Conservation (phyloP, 1,284 basidiomycete genomes). For the Somion occarium region DNA sequence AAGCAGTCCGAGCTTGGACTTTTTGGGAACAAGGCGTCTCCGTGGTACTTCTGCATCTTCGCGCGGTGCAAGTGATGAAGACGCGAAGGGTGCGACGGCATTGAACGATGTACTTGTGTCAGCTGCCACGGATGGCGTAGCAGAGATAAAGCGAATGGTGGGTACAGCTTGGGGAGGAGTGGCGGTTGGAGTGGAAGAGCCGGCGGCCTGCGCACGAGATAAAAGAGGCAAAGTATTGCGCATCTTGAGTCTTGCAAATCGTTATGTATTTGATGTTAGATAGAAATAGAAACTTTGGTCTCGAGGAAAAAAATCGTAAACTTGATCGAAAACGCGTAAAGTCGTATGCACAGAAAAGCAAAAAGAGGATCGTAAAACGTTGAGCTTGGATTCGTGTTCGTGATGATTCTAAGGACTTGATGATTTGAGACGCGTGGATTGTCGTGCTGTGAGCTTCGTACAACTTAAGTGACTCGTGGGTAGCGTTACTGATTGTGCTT, state of each 20-base stretch:
- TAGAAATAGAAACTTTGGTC: constrained; percentile 4
- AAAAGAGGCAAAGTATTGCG: constrained; percentile 30
- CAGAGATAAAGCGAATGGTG: constrained; percentile 63
- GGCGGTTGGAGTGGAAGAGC: constrained; percentile 22
- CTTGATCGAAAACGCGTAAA: constrained; percentile 5
- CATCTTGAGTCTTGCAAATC: constrained; percentile 26
- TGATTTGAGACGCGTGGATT: neutral
- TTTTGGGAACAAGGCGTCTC: constrained; percentile 68
- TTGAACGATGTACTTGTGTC: constrained; percentile 21
- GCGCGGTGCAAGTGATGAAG: constrained; percentile 31
- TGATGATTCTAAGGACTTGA: neutral
- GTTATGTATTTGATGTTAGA: constrained; percentile 11
- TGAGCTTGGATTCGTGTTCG: neutral
- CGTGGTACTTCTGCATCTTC: constrained; percentile 30
- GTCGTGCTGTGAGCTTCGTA: constrained; percentile 2
- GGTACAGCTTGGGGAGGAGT: constrained; percentile 37
- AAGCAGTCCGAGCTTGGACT: constrained; percentile 60
- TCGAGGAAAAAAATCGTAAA: constrained; percentile 11
- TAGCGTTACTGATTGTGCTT: constrained; percentile 2
- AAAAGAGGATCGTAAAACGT: neutral
- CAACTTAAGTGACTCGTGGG: neutral
- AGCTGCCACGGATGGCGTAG: constrained; percentile 53
- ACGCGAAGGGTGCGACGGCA: constrained; percentile 25
- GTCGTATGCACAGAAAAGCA: constrained; percentile 9
- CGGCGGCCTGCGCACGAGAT: constrained; percentile 26